These are phyloP conservation scores for Rhizopogon vinicolor DNA, from an alignment of 768 basidiomycete genomes.

Conservation along the genomic window DNA sequence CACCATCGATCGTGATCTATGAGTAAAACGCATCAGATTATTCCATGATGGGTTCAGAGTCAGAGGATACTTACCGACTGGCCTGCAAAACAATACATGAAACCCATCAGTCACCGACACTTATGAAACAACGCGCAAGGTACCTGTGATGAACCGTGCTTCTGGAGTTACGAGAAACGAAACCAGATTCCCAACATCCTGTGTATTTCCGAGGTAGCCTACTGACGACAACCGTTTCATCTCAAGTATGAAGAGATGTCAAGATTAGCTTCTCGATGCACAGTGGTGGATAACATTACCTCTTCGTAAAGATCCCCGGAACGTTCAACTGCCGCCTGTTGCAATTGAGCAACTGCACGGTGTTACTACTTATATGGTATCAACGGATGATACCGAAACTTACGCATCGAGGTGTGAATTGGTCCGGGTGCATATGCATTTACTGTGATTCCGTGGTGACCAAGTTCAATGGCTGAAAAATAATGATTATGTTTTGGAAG, in stretches of 20 bases:
- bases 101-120: not conserved
- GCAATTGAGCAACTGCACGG: slow-evolving; percentile 13
- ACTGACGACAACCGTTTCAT: slow-evolving; percentile 8
- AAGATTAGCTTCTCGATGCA: not conserved
- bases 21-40: not conserved
- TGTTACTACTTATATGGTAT: not conserved
- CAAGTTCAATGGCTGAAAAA: slow-evolving; percentile 27
- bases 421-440: slow-evolving; percentile 31
- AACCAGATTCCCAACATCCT: slow-evolving; percentile 34
- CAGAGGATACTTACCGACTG: slow-evolving; percentile 18
- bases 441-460: slow-evolving; percentile 26
- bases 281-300: slow-evolving; percentile 3
- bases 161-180: slow-evolving; percentile 30
- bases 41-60: not conserved
- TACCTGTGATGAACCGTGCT: slow-evolving; percentile 31
- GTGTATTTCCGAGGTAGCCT: slow-evolving; percentile 18
- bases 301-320: slow-evolving; percentile 10
- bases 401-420: slow-evolving; percentile 25
- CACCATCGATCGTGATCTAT: slow-evolving; percentile 22
- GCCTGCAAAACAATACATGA: slow-evolving; percentile 6
- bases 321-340: slow-evolving; percentile 8
- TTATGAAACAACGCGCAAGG: not conserved
- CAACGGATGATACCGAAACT: not conserved
- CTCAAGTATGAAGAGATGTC: slow-evolving; percentile 6
- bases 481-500: not conserved